These are phyloP conservation scores for Chimonanthus praecox DNA, from an alignment of 164 flowering plant genomes.

Conservation along the genomic window DNA sequence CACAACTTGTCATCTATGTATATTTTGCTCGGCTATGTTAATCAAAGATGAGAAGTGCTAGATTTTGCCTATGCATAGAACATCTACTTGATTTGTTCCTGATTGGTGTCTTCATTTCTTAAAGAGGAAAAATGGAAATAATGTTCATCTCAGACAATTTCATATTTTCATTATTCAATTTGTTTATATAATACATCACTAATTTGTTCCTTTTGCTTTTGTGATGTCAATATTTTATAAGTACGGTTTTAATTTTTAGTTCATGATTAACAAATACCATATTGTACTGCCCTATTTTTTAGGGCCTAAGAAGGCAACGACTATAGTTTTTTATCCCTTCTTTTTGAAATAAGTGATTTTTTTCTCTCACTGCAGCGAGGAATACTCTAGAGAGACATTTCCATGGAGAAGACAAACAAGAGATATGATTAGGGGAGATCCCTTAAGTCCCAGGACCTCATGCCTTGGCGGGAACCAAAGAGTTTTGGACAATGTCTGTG, in stretches of 20 bases:
- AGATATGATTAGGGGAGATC: constrained; percentile 31
- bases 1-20: neutral
- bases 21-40: neutral
- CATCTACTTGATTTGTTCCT: neutral
- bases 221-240: neutral
- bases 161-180: neutral
- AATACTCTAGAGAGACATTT: constrained; percentile 43
- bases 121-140: neutral
- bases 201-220: neutral
- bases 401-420: constrained; percentile 51
- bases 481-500: constrained; percentile 14
- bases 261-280: neutral
- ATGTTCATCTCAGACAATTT: neutral
- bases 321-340: no score
- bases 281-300: neutral
- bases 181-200: neutral
- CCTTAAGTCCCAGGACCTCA: constrained; percentile 30
- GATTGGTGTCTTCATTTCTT: neutral
- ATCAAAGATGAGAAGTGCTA: neutral
- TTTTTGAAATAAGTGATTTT: neutral
- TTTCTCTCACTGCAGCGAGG: constrained; percentile 46
- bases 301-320: no score
- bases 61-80: neutral
- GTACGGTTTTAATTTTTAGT: neutral
- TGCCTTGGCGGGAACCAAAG: constrained; percentile 31